Percentiles rank a stretch among this genome's conserved stretches.
phyloP scores from a whole-genome alignment of 306 rosid species.

The Castanospermum australe region DNA sequence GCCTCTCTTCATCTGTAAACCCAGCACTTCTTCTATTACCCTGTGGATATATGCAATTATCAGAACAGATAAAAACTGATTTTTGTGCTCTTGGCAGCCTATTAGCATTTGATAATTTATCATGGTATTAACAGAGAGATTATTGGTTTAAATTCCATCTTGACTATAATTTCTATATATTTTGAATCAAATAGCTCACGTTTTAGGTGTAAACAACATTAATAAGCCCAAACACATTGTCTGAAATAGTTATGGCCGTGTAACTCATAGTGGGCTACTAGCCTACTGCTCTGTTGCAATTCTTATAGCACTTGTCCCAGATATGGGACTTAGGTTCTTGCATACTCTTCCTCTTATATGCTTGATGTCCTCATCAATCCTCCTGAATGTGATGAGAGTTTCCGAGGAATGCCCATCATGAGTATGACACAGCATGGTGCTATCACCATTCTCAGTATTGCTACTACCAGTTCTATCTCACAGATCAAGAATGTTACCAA shows the following conservation, averaged over 20 bases:
- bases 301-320: neutral
- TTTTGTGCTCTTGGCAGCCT: neutral
- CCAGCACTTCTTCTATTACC: slow-evolving; percentile 96
- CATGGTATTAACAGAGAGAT: neutral
- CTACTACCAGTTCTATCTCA: neutral
- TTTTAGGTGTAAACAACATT: neutral
- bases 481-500: neutral
- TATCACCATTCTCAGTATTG: neutral
- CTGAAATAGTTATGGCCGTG: neutral
- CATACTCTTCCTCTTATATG: neutral
- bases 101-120: neutral
- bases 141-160: neutral
- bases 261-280: neutral
- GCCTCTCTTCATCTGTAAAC: slow-evolving; percentile 88
- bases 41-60: slow-evolving; percentile 36
- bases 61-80: neutral
- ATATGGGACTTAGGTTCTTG: neutral
- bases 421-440: neutral
- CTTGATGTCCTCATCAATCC: neutral
- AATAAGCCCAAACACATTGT: neutral
- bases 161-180: neutral
- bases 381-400: neutral
- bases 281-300: neutral
- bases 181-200: neutral
- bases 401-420: neutral